Conservation (phyloP, 306 rosid genomes). For the Lathyrus sativus region DNA sequence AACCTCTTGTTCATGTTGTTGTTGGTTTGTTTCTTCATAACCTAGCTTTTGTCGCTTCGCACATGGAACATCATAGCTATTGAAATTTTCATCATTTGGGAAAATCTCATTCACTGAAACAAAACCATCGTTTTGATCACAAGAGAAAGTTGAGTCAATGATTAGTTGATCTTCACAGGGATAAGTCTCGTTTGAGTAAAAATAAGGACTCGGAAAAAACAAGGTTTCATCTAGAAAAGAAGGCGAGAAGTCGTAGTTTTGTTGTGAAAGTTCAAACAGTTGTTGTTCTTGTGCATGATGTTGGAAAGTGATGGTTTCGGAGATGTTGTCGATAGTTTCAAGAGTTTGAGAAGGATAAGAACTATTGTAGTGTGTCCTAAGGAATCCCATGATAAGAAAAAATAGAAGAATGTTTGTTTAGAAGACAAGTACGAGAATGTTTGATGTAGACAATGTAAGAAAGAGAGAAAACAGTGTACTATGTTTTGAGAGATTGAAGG, state of each 20-base stretch:
- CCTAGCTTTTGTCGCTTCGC: conserved; percentile 43
- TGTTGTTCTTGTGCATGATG: conserved; percentile 16
- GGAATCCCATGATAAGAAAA: conserved; percentile 38
- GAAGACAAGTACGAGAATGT: neutral
- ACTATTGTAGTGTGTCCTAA: conserved; percentile 30
- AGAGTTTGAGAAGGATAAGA: neutral
- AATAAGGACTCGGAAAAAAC: neutral
- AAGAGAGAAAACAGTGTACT: too few relatives aligned
- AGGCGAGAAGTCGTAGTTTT: neutral
- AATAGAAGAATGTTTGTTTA: neutral
- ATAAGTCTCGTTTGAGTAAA: conserved; percentile 19
- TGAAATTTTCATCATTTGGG: conserved; percentile 5
- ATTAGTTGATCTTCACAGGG: neutral
- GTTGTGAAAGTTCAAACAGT: neutral
- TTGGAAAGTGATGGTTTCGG: conserved; percentile 24
- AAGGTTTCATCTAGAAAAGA: conserved; percentile 35
- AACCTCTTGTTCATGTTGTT: conserved; percentile 7
- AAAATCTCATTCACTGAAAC: conserved; percentile 12
- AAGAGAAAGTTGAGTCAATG: conserved; percentile 14
- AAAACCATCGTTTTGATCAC: neutral
- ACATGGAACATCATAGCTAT: neutral
- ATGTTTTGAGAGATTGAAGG: neutral
- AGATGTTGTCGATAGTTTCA: neutral
- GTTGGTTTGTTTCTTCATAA: neutral
- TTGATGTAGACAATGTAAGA: neutral